Percentiles rank a stretch among this genome's conserved stretches.
These are phyloP conservation scores for Penicillium verhagenii DNA, from an alignment of 495 filamentous ascomycete genomes.

Conservation along the genomic window DNA sequence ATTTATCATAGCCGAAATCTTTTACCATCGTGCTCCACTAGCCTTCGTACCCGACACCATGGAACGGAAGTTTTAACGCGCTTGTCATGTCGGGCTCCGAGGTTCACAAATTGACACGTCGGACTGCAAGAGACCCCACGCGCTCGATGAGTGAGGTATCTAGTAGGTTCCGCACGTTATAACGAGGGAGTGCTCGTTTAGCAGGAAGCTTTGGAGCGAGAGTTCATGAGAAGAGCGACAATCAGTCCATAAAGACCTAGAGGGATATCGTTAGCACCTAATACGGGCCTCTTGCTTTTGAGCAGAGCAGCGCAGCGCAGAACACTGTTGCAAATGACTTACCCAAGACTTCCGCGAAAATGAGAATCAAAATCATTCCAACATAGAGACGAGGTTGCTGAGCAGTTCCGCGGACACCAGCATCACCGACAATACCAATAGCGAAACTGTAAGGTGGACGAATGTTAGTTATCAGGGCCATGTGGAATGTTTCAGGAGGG, in stretches of 20 bases:
- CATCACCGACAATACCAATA: constrained; percentile 98
- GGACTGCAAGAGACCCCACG: background rate
- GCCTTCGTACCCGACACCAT: constrained; percentile 7
- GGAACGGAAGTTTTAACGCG: background rate
- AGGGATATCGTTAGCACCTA: background rate
- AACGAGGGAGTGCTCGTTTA: constrained; percentile 23
- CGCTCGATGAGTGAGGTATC: background rate
- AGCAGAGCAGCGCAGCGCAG: no score
- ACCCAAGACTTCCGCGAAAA: constrained; percentile 99
- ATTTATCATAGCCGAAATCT: constrained; percentile 24
- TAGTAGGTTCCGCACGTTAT: constrained; percentile 12
- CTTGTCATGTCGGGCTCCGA: constrained; percentile 14
- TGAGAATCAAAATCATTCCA: constrained; percentile 99
- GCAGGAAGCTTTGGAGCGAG: constrained; percentile 46
- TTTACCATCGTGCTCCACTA: constrained; percentile 15
- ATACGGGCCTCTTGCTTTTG: background rate
- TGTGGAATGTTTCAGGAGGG: background rate
- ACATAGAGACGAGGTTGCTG: constrained; percentile 98
- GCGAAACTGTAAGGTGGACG: constrained; percentile 67
- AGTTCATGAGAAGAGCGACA: constrained; percentile 98
- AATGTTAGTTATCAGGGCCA: constrained; percentile 14
- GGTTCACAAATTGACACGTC: constrained; percentile 6
- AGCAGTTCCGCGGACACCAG: constrained; percentile 96
- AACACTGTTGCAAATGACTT: no score
- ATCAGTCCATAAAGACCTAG: constrained; percentile 96